These are phyloP conservation scores for Chrysopogon serrulatus DNA, from an alignment of 176 grass and related monocot genomes.

Conservation along the genomic window DNA sequence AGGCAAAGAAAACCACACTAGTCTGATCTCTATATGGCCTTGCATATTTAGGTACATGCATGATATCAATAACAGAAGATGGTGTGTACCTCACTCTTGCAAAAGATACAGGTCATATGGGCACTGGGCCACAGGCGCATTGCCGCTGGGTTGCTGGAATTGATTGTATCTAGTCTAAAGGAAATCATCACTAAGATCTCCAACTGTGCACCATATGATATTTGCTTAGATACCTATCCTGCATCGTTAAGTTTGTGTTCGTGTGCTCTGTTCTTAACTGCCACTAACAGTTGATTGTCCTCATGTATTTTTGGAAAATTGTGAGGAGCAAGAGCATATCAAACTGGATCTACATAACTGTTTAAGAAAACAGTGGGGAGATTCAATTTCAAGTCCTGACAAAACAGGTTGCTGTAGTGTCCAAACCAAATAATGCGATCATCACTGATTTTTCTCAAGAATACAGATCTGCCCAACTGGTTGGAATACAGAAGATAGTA, in stretches of 20 bases:
- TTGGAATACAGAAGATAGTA: background rate
- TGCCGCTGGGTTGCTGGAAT: no score
- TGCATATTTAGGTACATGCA: background rate
- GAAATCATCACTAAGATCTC: background rate
- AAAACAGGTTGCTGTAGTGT: background rate
- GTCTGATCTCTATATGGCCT: background rate
- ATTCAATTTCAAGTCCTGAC: background rate
- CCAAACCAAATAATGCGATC: background rate
- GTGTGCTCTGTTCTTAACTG: background rate
- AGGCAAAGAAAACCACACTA: background rate
- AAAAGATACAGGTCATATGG: no score
- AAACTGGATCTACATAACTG: conserved; percentile 6
- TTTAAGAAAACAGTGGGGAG: background rate
- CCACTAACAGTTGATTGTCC: background rate
- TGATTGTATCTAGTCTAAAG: background rate
- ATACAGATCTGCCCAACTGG: background rate
- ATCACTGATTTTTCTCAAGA: background rate
- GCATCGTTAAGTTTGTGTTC: background rate
- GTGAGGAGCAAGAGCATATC: no score
- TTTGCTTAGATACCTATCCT: background rate
- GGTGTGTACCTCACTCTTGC: no score
- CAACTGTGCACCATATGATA: background rate
- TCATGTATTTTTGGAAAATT: background rate
- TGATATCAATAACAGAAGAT: background rate
- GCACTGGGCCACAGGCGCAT: no score